Evolutionary conservation across 352 stramenopile genomes (phyloP), one percentile per base, ranked within the genome.

Genomic region (Phytophthora colocasiae): DNA sequence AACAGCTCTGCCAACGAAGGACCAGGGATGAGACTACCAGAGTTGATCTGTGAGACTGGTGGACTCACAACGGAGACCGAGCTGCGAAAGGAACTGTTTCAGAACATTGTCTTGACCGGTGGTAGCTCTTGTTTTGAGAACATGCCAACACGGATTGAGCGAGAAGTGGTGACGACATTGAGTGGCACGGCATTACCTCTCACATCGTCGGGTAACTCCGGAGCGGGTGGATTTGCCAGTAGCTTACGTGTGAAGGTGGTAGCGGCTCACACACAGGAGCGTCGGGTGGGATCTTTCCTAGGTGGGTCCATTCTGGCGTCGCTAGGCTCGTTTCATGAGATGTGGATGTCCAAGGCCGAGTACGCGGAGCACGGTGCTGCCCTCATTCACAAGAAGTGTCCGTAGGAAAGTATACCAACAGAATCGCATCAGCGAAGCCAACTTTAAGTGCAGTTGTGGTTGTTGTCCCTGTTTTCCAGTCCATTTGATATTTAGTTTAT

Each of bases 271-370:
- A 51, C 71, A 1, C 77, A 87, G 29, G 85, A 95, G 58, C 82
- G 87, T 36, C 85, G 80, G 29, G 73, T 93, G 47, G 83, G 85
- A 15, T 73, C 83, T 29, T 95, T 92, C 26, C 59, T 99, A 19
- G 98, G 98, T 50, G 98, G 97, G 6, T 99, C 96, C 44, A 99
- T 99, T 78, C 69, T 99, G 24, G 96, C 87, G 12, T 99, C 94
- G 32, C 83, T 99, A 46, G 96, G 95, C 12, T 99, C 92, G 36
- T 99, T 99, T 82, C 93, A 99, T 70, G 95, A 99, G 64, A 99
- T 99, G 97, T 99, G 97, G 97, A 97, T 99, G 67, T 98, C 95
- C 34, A 99, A 98, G 77, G 85, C 87, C n/a, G 98, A 99, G 80
- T 99, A 99, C 66, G 97, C 98, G 22, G 98, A 99, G 80, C 94